These are phyloP conservation scores for Elsinoe australis DNA, from an alignment of 2,329 filamentous ascomycete genomes.

Conservation along the genomic window DNA sequence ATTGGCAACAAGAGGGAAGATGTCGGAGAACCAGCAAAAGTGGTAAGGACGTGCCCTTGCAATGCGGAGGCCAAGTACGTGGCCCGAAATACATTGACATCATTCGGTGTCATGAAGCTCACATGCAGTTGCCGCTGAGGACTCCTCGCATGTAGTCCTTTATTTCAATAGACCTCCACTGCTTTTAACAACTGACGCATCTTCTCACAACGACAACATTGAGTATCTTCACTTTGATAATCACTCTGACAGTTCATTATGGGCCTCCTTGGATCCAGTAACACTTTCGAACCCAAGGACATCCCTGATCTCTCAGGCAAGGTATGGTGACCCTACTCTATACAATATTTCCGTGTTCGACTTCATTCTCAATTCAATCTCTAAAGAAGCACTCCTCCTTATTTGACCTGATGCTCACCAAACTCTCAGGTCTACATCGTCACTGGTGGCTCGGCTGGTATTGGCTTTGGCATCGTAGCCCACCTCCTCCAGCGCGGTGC, in stretches of 20 bases:
- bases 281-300: conserved; percentile 37
- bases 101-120: conserved; percentile 9
- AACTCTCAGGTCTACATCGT: conserved; percentile 39
- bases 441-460: conserved; percentile 44
- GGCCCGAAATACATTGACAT: too few species aligned
- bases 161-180: not conserved
- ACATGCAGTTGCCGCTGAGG: too few species aligned
- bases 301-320: conserved; percentile 37
- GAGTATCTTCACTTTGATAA: too few species aligned
- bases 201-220: too few species aligned
- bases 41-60: too few species aligned
- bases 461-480: conserved; percentile 46
- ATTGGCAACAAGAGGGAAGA: too few species aligned
- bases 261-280: conserved; percentile 21
- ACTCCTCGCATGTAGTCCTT: too few species aligned
- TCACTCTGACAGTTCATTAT: too few species aligned
- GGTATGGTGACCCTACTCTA: too few species aligned
- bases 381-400: not conserved
- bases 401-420: not conserved
- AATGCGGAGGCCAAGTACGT: too few species aligned
- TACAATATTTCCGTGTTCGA: not conserved
- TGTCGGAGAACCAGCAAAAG: too few species aligned
- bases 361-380: not conserved
- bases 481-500: conserved; percentile 47
- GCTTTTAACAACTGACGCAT: not conserved